phyloP scores from a whole-genome alignment of 2,329 filamentous ascomycete species.

The Stagonosporopsis vannaccii region DNA sequence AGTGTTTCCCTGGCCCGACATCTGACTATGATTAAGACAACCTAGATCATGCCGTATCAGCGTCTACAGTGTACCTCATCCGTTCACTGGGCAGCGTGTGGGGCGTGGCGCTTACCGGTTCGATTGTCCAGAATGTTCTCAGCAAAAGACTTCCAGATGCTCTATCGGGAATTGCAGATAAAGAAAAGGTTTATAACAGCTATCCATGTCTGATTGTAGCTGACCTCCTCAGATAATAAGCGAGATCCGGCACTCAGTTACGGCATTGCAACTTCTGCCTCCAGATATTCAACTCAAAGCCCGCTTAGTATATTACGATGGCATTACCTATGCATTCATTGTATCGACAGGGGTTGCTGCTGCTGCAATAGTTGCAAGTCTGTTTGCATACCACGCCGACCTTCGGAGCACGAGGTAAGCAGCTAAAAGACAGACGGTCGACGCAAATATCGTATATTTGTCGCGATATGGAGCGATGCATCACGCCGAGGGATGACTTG shows the following conservation, averaged over 20 bases:
- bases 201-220: neutral
- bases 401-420: constrained; percentile 21
- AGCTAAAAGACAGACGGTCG: neutral
- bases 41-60: constrained; percentile 67
- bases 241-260: constrained; percentile 67
- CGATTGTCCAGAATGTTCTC: constrained; percentile 69
- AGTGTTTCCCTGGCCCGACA: constrained; percentile 20
- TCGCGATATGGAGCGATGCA: too few relatives aligned
- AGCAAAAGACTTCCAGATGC: constrained; percentile 24
- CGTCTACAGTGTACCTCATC: constrained; percentile 69
- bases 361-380: constrained; percentile 57
- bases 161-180: constrained; percentile 49
- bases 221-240: constrained; percentile 61
- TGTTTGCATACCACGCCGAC: constrained; percentile 46
- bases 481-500: neutral
- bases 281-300: constrained; percentile 64
- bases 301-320: constrained; percentile 66
- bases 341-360: constrained; percentile 62
- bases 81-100: constrained; percentile 68
- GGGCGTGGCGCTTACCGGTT: constrained; percentile 68
- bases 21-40: neutral
- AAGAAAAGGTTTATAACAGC: too few relatives aligned
- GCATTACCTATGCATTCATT: constrained; percentile 63
- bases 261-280: constrained; percentile 62
- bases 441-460: neutral